A percentile compares a stretch with the other conserved stretches of the same genome.
These are phyloP conservation scores for Tricholoma furcatifolium DNA, from an alignment of 768 basidiomycete species.

Conservation along the genomic window DNA sequence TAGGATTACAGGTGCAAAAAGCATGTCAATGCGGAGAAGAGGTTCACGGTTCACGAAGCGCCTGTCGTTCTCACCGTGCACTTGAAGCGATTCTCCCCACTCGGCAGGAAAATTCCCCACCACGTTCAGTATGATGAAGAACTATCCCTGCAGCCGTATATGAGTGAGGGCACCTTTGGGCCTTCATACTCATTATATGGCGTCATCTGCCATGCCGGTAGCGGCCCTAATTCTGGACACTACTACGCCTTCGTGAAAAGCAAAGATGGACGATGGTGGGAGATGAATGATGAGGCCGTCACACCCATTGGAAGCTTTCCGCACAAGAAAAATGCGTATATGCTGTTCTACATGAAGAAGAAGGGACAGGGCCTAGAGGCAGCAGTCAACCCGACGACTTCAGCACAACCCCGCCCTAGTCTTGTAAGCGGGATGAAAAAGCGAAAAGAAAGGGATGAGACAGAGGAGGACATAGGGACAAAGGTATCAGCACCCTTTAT, in stretches of 20 bases:
- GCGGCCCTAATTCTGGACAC: constrained; percentile 93
- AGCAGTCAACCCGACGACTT: constrained; percentile 40
- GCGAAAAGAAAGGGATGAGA: constrained; percentile 34
- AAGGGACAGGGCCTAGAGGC: constrained; percentile 75
- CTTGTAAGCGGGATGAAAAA: constrained; percentile 55
- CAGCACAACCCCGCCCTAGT: constrained; percentile 20
- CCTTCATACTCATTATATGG: constrained; percentile 87
- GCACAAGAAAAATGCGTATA: constrained; percentile 79
- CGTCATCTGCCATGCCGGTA: constrained; percentile 90
- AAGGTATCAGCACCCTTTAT: constrained; percentile 55
- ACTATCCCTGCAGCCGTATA: constrained; percentile 70
- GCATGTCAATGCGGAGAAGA: constrained; percentile 86
- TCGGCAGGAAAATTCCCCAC: constrained; percentile 84
- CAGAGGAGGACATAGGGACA: constrained; percentile 48
- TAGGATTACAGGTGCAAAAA: constrained; percentile 75
- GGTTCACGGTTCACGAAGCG: constrained; percentile 84
- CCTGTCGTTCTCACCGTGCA: constrained; percentile 90
- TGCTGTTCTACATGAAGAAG: constrained; percentile 87
- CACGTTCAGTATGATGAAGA: constrained; percentile 75
- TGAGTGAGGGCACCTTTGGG: constrained; percentile 79
- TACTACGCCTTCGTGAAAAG: constrained; percentile 87
- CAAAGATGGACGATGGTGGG: constrained; percentile 71
- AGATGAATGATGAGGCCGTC: constrained; percentile 92
- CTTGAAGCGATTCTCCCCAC: constrained; percentile 90
- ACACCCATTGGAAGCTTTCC: constrained; percentile 42